phyloP scores from a whole-genome alignment of 2,329 filamentous ascomycete genomes.

The Falciphora oryzae region DNA sequence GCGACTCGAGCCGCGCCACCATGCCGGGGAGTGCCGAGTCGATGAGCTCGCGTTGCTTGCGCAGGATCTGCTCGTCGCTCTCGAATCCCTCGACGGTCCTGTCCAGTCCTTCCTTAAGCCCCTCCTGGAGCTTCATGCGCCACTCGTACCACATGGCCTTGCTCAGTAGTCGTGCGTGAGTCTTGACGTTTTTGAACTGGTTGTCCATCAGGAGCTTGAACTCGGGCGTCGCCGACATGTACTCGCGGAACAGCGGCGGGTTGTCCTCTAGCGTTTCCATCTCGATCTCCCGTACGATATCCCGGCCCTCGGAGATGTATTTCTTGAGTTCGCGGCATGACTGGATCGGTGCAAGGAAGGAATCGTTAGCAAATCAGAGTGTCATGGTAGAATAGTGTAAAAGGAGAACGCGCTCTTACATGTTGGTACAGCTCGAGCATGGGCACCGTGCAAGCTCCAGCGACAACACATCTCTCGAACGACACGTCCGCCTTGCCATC shows the following conservation, averaged over 20 bases:
- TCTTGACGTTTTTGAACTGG: constrained; percentile 96
- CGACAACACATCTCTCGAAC: constrained; percentile 75
- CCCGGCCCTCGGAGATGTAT: constrained; percentile 89
- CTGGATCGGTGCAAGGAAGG: constrained; percentile 22
- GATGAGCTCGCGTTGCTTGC: constrained; percentile 63
- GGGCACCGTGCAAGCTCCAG: constrained; percentile 84
- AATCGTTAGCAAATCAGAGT: constrained; percentile 21
- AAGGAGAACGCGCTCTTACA: background rate
- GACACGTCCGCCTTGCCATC: constrained; percentile 44
- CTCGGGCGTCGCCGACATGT: constrained; percentile 76
- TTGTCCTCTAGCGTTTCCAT: constrained; percentile 84
- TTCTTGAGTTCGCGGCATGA: constrained; percentile 93
- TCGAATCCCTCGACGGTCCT: constrained; percentile 73
- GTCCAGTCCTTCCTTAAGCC: constrained; percentile 73
- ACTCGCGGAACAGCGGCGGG: constrained; percentile 85
- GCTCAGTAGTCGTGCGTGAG: constrained; percentile 80
- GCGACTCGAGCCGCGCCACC: constrained; percentile 50
- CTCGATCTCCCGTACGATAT: constrained; percentile 87
- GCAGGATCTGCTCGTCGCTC: constrained; percentile 61
- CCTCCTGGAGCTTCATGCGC: constrained; percentile 80
- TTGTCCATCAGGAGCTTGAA: constrained; percentile 87
- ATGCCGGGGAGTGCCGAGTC: constrained; percentile 62
- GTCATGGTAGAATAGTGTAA: too few relatives aligned
- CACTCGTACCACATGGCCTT: constrained; percentile 98
- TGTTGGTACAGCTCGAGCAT: constrained; percentile 95